Base-by-base conservation (phyloP, 1,139 yeast genomes). In the Saccharomyces hybrid region DNA sequence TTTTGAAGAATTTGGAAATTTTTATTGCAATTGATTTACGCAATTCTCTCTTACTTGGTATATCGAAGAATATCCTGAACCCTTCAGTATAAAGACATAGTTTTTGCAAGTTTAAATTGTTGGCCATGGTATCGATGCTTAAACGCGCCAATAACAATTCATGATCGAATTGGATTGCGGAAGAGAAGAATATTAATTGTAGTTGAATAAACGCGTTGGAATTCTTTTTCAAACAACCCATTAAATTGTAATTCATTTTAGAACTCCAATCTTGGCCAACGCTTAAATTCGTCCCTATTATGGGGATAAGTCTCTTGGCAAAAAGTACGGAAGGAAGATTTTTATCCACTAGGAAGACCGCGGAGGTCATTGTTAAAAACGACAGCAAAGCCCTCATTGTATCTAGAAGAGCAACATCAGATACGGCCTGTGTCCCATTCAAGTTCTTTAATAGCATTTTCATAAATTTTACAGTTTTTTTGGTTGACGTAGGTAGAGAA, bases 61-160 rank as follows among this genome's bases (percentile, higher is more conserved):
- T 53, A 41, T 61, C 59, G 50, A 65, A 66, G 32, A 62, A 67
- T 2, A 66, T 53, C 50, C 64, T 59, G 34, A 65, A 62, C 14
- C 69, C 68, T 53, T 66, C 70, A 2, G 68, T 63, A 49, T 65
- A 61, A 26, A 67, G 56, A 47, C 61, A 56, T 23, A 65, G 48
- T 46, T 58, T 62, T 44, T 56, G 54, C 13, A 63, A 50, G 41
- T 64, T 63, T 3, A 54, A 46, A 3, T 58, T 52, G 23, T 50
- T 47, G 8, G 59, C 41, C 7, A 57, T 55, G n/a, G 58, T 56
- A 26, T 60, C 54, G 13, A 61, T 48, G 25, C 55, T 56, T 41
- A 63, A 42, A 41, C 57, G 57, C 27, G 49, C 32, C 11, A 65
- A 51, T 47, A 67, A 67, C 5, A 55, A 41, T n/a, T 50, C 55